These are phyloP conservation scores for Tetrapisispora pingtungensis DNA, from an alignment of 805 yeast species.

Conservation along the genomic window DNA sequence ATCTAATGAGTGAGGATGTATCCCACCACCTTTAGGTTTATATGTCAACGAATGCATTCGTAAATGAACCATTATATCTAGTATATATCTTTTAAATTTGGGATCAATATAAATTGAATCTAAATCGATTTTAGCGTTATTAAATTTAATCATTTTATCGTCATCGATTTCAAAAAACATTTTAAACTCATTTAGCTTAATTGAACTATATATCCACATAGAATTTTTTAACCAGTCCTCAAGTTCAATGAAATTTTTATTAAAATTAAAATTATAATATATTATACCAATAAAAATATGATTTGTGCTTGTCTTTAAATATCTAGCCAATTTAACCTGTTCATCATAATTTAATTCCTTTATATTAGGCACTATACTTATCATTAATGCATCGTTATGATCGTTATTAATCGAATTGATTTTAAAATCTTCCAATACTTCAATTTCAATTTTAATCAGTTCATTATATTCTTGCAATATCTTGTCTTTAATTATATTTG, in stretches of 20 bases:
- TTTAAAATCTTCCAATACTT: neutral
- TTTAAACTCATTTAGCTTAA: no score
- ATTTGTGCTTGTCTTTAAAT: neutral
- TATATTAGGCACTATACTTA: conserved; percentile 14
- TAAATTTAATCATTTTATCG: no score
- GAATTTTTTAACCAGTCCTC: conserved; percentile 34
- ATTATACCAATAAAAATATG: conserved; percentile 9
- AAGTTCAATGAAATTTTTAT: conserved; percentile 4
- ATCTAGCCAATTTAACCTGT: conserved; percentile 8
- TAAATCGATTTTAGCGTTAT: no score
- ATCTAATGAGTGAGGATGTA: conserved; percentile 37
- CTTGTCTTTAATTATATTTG: neutral
- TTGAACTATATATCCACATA: conserved; percentile 23
- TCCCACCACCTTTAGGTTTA: conserved; percentile 35
- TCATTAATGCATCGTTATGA: neutral
- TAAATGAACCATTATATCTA: conserved; percentile 46
- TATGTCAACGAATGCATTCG: conserved; percentile 47
- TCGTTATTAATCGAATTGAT: neutral
- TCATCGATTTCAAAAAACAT: no score
- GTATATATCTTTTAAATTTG: conserved; percentile 35
- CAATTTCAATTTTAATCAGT: neutral
- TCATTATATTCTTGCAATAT: neutral
- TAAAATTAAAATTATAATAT: conserved; percentile 3
- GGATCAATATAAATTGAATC: conserved; percentile 1
- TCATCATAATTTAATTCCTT: conserved; percentile 8